Conservation (phyloP, 352 stramenopile genomes). For the Aphanomyces stellatus region DNA sequence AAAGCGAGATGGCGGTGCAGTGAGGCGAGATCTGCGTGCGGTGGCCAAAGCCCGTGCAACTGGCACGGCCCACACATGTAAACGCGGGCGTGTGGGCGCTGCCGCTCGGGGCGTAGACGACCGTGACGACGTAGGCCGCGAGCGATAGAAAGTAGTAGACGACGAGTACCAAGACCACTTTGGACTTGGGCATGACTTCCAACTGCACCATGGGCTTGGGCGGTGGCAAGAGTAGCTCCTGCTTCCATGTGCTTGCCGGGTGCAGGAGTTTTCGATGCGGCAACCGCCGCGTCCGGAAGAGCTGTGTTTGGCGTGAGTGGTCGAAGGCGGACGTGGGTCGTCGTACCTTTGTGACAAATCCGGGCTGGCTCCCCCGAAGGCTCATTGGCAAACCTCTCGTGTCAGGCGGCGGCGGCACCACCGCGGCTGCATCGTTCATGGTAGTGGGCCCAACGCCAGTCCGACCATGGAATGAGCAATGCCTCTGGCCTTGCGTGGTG, state of each 20-base stretch:
- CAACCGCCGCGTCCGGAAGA: no score
- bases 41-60: background rate
- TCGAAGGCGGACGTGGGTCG: no score
- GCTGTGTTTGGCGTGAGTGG: no score
- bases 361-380: no score
- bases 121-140: background rate
- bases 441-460: no score
- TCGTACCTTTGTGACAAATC: no score
- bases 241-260: background rate
- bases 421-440: no score
- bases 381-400: no score
- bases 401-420: no score
- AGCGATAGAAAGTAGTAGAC: slow-evolving; percentile 13
- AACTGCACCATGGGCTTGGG: background rate
- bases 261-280: background rate
- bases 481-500: no score
- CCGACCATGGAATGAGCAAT: no score
- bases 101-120: background rate
- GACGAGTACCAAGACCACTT: background rate
- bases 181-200: slow-evolving; percentile 1
- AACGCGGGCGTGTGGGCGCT: background rate
- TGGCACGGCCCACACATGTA: background rate
- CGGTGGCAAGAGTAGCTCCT: background rate
- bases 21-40: background rate
- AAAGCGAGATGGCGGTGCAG: background rate